Conservation (phyloP, 208 protist species). For the Angomonas deanei region DNA sequence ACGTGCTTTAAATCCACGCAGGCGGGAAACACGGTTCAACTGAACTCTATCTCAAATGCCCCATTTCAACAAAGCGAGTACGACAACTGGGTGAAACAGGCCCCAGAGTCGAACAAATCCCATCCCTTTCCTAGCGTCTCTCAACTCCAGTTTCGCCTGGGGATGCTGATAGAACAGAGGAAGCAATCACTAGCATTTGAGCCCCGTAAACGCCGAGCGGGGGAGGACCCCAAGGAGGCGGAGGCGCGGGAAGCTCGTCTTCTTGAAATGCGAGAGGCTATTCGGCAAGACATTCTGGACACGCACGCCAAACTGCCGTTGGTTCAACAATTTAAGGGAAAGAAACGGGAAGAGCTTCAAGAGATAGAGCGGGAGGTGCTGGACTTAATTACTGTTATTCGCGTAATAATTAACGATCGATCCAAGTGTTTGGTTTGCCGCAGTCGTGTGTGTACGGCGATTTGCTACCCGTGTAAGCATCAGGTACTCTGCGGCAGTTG, state of each 20-base stretch:
- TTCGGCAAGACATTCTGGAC: conserved; percentile 41
- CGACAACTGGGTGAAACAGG: conserved; percentile 78
- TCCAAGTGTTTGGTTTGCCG: conserved; percentile 82
- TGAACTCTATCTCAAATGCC: conserved; percentile 90
- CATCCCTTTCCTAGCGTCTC: conserved; percentile 55
- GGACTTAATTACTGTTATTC: conserved; percentile 67
- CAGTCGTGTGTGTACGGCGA: conserved; percentile 64
- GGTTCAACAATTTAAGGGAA: conserved; percentile 43
- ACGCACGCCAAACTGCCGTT: conserved; percentile 62
- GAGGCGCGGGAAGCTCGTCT: conserved; percentile 40
- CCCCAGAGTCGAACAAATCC: conserved; percentile 27
- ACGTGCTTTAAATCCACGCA: conserved; percentile 78
- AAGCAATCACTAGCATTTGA: conserved; percentile 60
- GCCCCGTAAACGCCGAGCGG: conserved; percentile 40
- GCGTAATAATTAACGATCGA: conserved; percentile 75
- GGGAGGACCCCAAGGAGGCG: conserved; percentile 38
- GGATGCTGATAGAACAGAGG: conserved; percentile 85
- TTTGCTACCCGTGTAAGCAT: conserved; percentile 90
- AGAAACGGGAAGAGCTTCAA: conserved; percentile 62
- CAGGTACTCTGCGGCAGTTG: conserved; percentile 87
- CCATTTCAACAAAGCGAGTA: conserved; percentile 82
- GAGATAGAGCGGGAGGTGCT: conserved; percentile 80
- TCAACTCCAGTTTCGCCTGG: conserved; percentile 74
- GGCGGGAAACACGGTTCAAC: conserved; percentile 85
- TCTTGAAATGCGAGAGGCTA: conserved; percentile 20